Evolutionary conservation across 2,329 filamentous ascomycete genomes (phyloP).

Genomic region (Talaromyces marneffei): DNA sequence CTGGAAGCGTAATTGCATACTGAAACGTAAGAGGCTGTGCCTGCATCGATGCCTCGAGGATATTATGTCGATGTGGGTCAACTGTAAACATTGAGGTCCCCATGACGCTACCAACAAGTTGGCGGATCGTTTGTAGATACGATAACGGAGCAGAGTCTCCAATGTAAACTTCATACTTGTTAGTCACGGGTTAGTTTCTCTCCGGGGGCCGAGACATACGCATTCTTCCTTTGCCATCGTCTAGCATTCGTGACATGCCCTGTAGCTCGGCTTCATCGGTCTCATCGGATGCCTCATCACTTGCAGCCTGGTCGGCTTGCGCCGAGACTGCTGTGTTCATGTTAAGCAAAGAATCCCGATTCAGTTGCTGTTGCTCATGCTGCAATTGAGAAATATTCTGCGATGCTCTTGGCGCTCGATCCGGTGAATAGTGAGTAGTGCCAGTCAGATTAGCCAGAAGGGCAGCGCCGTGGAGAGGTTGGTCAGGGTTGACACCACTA

Average conservation of each 20-base stretch:
- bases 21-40: constrained; percentile 32
- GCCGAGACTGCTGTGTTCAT: neutral
- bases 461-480: neutral
- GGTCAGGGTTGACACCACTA: neutral
- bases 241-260: constrained; percentile 60
- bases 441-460: neutral
- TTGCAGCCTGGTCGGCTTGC: neutral
- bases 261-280: constrained; percentile 19
- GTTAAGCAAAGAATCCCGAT: constrained; percentile 13
- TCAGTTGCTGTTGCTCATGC: neutral
- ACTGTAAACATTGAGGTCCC: constrained; percentile 54
- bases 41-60: constrained; percentile 50
- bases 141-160: constrained; percentile 60
- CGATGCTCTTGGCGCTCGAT: neutral
- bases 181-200: neutral
- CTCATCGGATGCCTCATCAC: constrained; percentile 12
- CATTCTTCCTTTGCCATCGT: constrained; percentile 51
- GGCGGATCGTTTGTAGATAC: constrained; percentile 55
- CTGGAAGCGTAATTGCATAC: constrained; percentile 51
- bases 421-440: neutral
- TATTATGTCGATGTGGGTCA: constrained; percentile 53
- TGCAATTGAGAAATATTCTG: neutral
- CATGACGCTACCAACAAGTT: constrained; percentile 52
- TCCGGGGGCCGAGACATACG: constrained; percentile 14
- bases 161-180: constrained; percentile 47